Evolutionary conservation across 2,329 filamentous ascomycete genomes (phyloP).

Genomic region (Trichoderma breve): DNA sequence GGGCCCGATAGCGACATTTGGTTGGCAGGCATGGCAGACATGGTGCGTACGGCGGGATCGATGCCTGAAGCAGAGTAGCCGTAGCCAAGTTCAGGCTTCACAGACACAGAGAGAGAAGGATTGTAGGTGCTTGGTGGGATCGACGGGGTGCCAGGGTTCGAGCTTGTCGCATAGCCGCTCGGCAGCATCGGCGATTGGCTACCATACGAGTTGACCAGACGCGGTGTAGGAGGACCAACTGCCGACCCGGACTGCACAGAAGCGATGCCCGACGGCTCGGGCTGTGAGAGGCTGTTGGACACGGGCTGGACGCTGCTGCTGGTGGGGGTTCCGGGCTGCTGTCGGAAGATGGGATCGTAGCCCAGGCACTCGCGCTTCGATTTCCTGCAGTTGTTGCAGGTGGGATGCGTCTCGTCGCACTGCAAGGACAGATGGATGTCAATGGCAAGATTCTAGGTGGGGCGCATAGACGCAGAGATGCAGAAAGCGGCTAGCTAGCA

Average conservation of each 20-base stretch:
- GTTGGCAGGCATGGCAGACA: constrained; percentile 28
- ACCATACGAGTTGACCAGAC: constrained; percentile 43
- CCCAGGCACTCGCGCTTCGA: constrained; percentile 83
- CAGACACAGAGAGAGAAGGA: constrained; percentile 32
- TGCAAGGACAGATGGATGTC: constrained; percentile 42
- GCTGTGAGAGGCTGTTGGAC: constrained; percentile 33
- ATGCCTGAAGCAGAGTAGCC: constrained; percentile 53
- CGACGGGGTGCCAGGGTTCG: constrained; percentile 33
- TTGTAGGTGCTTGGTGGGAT: constrained; percentile 31
- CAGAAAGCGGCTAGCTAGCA: not conserved
- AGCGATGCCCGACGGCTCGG: constrained; percentile 33
- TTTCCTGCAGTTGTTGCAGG: constrained; percentile 87
- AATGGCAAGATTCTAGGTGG: constrained; percentile 24
- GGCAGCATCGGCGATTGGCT: constrained; percentile 45
- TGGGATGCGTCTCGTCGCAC: constrained; percentile 95
- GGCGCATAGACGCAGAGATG: not conserved
- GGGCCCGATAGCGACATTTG: constrained; percentile 28
- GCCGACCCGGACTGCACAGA: constrained; percentile 26
- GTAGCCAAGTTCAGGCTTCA: constrained; percentile 44
- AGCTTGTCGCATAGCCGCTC: constrained; percentile 38
- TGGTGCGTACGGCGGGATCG: constrained; percentile 62
- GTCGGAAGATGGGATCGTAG: constrained; percentile 85
- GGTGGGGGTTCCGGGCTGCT: constrained; percentile 69
- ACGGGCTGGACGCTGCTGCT: constrained; percentile 52
- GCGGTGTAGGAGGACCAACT: constrained; percentile 25